phyloP scores from a whole-genome alignment of 208 protist species.

The Polymyxa betae region DNA sequence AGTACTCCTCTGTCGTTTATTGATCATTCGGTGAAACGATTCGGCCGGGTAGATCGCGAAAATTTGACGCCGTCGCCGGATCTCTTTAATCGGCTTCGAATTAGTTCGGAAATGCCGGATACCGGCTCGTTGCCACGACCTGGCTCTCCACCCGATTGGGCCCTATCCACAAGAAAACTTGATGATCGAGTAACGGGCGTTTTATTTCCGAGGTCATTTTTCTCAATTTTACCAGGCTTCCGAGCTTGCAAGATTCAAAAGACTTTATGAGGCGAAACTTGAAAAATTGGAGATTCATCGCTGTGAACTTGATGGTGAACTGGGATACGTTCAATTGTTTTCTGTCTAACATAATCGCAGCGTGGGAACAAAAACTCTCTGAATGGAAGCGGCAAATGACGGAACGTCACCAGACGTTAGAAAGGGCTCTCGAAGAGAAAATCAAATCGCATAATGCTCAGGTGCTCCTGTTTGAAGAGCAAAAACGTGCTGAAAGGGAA shows the following conservation, averaged over 20 bases:
- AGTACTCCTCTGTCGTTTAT: too few species aligned
- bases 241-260: background rate
- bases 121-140: background rate
- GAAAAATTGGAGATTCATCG: background rate
- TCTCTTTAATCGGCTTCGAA: background rate
- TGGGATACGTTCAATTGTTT: background rate
- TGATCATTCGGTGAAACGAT: background rate
- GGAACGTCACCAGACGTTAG: background rate
- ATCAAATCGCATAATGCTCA: background rate
- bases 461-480: background rate
- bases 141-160: background rate
- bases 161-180: background rate
- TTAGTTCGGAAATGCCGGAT: background rate
- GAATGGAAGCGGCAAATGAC: background rate
- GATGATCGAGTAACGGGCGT: background rate
- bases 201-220: background rate
- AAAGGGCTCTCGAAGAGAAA: background rate
- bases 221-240: background rate
- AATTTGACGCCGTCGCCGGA: background rate
- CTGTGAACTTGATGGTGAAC: background rate
- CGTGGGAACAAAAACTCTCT: background rate
- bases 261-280: background rate
- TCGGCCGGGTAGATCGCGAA: background rate
- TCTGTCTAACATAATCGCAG: background rate
- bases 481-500: background rate